These are phyloP conservation scores for Spathaspora girioi DNA, from an alignment of 805 yeast species.

Conservation along the genomic window DNA sequence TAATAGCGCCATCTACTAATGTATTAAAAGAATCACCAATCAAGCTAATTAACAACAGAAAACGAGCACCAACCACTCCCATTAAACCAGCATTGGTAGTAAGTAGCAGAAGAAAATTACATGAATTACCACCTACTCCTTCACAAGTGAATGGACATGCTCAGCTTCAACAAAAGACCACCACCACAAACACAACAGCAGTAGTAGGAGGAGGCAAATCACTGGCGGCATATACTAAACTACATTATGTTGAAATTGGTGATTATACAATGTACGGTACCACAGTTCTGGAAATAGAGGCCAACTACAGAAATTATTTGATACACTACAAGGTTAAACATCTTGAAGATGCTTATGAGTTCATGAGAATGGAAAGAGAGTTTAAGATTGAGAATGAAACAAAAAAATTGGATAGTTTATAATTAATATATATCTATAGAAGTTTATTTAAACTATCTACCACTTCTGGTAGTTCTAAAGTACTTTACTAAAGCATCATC, in stretches of 20 bases:
- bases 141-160: neutral
- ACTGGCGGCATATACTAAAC: neutral
- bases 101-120: neutral
- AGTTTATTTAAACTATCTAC: slow-evolving; percentile 3
- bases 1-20: neutral
- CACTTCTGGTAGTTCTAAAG: slow-evolving; percentile 48
- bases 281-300: slow-evolving; percentile 12
- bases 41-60: neutral
- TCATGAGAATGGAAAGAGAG: slow-evolving; percentile 29
- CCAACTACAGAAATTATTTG: slow-evolving; percentile 30
- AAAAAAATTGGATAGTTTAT: neutral
- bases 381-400: slow-evolving; percentile 5
- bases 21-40: neutral
- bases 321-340: slow-evolving; percentile 18
- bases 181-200: neutral
- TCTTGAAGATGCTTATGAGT: slow-evolving; percentile 21
- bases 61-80: slow-evolving; percentile 3
- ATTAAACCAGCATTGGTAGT: neutral
- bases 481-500: slow-evolving; percentile 44
- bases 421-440: neutral
- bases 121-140: neutral
- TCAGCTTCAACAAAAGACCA: neutral
- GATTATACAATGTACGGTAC: neutral
- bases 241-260: neutral
- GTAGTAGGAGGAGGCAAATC: neutral